Evolutionary conservation across 2,329 filamentous ascomycete species (phyloP), one percentile per base, ranked within the genome.

Genomic region (Xylaria sp.): DNA sequence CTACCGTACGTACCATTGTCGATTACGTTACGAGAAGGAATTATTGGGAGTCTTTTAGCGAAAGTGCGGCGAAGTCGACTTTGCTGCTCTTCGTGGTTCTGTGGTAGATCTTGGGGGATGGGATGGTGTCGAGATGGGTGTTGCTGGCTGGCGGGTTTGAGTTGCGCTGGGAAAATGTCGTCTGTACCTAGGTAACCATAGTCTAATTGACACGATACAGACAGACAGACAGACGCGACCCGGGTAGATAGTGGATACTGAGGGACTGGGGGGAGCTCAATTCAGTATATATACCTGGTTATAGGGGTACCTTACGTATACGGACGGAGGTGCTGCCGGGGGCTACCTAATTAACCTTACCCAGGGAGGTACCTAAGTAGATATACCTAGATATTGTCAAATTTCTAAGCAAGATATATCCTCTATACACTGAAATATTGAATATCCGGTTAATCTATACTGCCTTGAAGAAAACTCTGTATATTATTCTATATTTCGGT

Each of bases 171-270:
- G 21, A 37, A 55, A 66, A 54, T 66, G 64, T 62, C 44, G 58
- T 55, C 40, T 60, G 42, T 54, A n/a, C n/a, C n/a, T n/a, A n/a
- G n/a, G n/a, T n/a, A n/a, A n/a, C n/a, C n/a, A n/a, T n/a, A n/a
- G n/a, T n/a, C n/a, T n/a, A 61, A 57, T 61, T 61, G 59, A 70
- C 64, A 67, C 57, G 68, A 68, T 61, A 62, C 4, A n/a, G n/a
- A n/a, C n/a, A n/a, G n/a, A n/a, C 32, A 10, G 8, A 35, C 37
- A 64, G 55, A 68, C 68, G 68, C 64, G 68, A 70, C 60, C 21
- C 57, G 40, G n/a, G n/a, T n/a, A n/a, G n/a, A n/a, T n/a, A n/a
- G 63, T 63, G 66, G 63, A 51, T 62, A 47, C 63, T 57, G 51
- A 60, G 57, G 66, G 61, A 23, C 47, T 40, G 9, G 48, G 47